These are phyloP conservation scores for Wallacemonas sp. DNA, from an alignment of 208 protist genomes.

Conservation along the genomic window DNA sequence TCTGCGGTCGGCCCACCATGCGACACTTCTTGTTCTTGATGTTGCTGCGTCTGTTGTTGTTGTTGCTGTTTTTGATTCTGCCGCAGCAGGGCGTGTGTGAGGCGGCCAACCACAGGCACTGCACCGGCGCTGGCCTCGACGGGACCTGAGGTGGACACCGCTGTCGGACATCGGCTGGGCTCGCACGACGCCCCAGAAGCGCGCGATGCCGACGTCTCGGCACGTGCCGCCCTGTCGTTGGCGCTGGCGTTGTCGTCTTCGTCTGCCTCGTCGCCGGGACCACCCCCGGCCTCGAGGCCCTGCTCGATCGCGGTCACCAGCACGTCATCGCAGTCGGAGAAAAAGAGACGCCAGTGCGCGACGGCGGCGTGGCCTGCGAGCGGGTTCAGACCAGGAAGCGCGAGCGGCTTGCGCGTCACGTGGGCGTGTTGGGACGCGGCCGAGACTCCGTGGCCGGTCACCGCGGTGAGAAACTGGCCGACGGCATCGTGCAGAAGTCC, in stretches of 20 bases:
- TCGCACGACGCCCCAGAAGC: no score
- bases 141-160: no score
- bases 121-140: no score
- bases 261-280: neutral
- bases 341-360: slow-evolving; percentile 59
- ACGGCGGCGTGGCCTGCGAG: slow-evolving; percentile 34
- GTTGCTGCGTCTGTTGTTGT: no score
- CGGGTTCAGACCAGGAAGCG: slow-evolving; percentile 47
- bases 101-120: no score
- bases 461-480: slow-evolving; percentile 1
- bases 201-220: no score
- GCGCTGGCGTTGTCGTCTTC: neutral
- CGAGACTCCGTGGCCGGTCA: neutral
- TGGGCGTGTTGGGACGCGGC: neutral
- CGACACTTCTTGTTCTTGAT: no score
- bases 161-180: no score
- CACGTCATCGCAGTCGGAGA: slow-evolving; percentile 55
- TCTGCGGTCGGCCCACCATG: no score
- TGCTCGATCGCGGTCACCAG: slow-evolving; percentile 45
- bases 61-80: no score
- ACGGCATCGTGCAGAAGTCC: slow-evolving; percentile 28
- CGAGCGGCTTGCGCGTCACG: neutral
- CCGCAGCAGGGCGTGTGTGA: no score
- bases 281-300: slow-evolving; percentile 2
- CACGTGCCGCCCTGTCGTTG: slow-evolving; percentile 8